A percentile compares a stretch with the other conserved stretches of the same genome.
phyloP scores from a whole-genome alignment of 2,329 filamentous ascomycete genomes.

The Diatrype stigma region DNA sequence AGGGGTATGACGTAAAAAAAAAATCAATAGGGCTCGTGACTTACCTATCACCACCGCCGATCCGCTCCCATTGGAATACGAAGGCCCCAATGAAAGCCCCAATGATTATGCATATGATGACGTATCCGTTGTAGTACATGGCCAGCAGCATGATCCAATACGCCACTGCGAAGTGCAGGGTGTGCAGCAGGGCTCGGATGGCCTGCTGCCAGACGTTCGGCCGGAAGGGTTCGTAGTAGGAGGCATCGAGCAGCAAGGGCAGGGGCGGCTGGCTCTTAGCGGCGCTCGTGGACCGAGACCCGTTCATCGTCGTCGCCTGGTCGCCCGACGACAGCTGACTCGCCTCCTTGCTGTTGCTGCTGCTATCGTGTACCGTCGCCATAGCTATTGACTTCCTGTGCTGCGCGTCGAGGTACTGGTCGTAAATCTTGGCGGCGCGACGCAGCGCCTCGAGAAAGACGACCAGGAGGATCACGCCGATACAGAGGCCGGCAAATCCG shows the following conservation, averaged over 20 bases:
- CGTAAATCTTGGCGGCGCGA: constrained; percentile 66
- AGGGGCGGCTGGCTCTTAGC: neutral
- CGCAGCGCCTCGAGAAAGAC: constrained; percentile 70
- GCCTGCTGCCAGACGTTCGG: constrained; percentile 63
- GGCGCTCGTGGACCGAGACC: too few relatives aligned
- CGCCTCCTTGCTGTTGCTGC: neutral
- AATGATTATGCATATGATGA: constrained; percentile 78
- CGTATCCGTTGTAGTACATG: constrained; percentile 66
- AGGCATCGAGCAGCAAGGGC: neutral
- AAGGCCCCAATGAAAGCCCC: constrained; percentile 71
- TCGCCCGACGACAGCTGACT: neutral
- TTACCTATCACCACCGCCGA: constrained; percentile 11
- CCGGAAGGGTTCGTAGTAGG: constrained; percentile 35
- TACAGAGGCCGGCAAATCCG: constrained; percentile 76
- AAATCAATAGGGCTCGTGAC: constrained; percentile 24
- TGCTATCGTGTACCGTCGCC: constrained; percentile 3
- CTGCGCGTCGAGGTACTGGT: constrained; percentile 55
- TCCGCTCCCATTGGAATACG: constrained; percentile 66
- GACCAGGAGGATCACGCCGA: constrained; percentile 73
- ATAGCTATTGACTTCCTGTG: constrained; percentile 29
- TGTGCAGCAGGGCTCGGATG: constrained; percentile 63
- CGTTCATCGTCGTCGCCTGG: too few relatives aligned
- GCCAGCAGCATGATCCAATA: constrained; percentile 71
- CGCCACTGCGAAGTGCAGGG: constrained; percentile 67
- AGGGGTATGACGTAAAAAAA: constrained; percentile 59